Conservation (phyloP, 2,329 filamentous ascomycete species). For the Fusarium siculi region DNA sequence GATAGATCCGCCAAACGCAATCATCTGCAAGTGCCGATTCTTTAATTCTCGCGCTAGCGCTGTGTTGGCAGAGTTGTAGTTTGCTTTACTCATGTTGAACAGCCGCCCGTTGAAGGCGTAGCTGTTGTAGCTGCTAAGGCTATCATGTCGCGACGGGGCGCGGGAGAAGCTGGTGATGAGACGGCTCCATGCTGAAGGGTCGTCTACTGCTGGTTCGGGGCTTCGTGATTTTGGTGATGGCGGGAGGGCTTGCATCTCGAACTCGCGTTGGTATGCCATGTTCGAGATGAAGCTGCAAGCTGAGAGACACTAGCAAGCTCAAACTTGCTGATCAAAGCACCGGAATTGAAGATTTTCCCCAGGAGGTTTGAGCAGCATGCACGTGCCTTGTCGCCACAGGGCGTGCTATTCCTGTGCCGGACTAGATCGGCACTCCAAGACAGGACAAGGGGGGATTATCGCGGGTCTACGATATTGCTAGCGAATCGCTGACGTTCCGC, state of each 20-base stretch:
- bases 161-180: constrained; percentile 30
- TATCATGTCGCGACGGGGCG: constrained; percentile 17
- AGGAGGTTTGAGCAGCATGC: background rate
- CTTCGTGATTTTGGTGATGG: constrained; percentile 2
- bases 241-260: constrained; percentile 30
- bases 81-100: constrained; percentile 65
- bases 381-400: constrained; percentile 18
- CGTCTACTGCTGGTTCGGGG: background rate
- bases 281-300: background rate
- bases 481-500: constrained; percentile 12
- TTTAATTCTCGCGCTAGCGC: constrained; percentile 81
- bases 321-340: background rate
- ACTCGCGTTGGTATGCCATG: constrained; percentile 41
- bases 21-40: constrained; percentile 68
- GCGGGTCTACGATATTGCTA: background rate
- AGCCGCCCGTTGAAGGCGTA: constrained; percentile 45
- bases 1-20: constrained; percentile 80
- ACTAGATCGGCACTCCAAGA: background rate
- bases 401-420: background rate
- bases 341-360: constrained; percentile 12
- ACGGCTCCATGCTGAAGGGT: background rate
- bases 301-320: background rate
- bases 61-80: constrained; percentile 79
- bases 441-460: background rate
- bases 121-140: constrained; percentile 21